Percentiles rank a stretch among this genome's conserved stretches.
These are phyloP conservation scores for Daphne laureola DNA, from an alignment of 441 rosid genomes.

Conservation along the genomic window DNA sequence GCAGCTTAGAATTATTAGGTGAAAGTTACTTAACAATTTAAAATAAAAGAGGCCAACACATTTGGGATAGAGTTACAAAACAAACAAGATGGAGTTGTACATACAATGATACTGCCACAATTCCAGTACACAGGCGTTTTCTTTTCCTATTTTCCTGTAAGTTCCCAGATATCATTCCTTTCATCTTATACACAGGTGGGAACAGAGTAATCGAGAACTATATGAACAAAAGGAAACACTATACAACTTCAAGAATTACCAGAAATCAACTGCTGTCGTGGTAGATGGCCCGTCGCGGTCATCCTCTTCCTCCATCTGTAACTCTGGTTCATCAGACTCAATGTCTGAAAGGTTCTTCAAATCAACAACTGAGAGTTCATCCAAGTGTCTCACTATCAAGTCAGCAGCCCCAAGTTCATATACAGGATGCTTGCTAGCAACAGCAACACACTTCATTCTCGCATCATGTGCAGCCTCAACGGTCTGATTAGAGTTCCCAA, in stretches of 20 bases:
- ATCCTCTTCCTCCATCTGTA: slow-evolving; percentile 64
- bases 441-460: slow-evolving; percentile 92
- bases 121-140: slow-evolving; percentile 37
- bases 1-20: too few relatives aligned
- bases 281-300: slow-evolving; percentile 35
- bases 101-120: slow-evolving; percentile 20
- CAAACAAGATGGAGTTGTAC: slow-evolving; percentile 8
- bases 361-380: slow-evolving; percentile 84
- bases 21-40: too few relatives aligned
- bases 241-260: slow-evolving; percentile 51
- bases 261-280: slow-evolving; percentile 54
- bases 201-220: slow-evolving; percentile 22
- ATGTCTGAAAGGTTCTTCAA: slow-evolving; percentile 82
- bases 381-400: slow-evolving; percentile 67
- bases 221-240: slow-evolving; percentile 30
- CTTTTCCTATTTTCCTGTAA: slow-evolving; percentile 1
- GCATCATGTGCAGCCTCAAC: slow-evolving; percentile 97
- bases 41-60: too few relatives aligned
- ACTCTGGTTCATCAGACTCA: slow-evolving; percentile 54
- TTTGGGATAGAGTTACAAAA: too few relatives aligned
- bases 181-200: slow-evolving; percentile 14
- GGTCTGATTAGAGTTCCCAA: slow-evolving; percentile 85
- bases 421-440: slow-evolving; percentile 83
- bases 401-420: slow-evolving; percentile 95
- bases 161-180: not conserved